Conservation (phyloP, 1,284 basidiomycete genomes). For the Cryptococcus amylolentus region DNA sequence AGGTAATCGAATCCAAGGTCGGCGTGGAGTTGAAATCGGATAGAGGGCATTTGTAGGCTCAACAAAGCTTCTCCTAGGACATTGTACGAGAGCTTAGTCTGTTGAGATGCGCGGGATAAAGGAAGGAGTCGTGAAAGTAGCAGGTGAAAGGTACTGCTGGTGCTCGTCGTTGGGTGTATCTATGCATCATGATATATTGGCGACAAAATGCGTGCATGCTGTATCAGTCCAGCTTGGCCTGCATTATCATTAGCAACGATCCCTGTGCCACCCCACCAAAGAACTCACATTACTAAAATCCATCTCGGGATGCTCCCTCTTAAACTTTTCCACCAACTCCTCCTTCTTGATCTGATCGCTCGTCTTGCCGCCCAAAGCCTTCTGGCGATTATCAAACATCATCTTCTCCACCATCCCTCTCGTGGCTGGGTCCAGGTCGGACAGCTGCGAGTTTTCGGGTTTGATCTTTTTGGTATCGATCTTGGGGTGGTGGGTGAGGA, state of each 20-base stretch:
- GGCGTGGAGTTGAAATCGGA: too few species aligned
- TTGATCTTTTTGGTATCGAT: constrained; percentile 96
- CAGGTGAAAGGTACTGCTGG: too few species aligned
- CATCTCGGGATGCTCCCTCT: constrained; percentile 83
- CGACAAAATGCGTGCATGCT: too few species aligned
- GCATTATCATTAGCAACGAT: not conserved
- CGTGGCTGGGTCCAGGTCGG: constrained; percentile 74
- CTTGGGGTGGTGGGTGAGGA: constrained; percentile 90
- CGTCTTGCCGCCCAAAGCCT: constrained; percentile 94
- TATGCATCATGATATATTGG: too few species aligned
- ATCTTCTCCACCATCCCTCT: constrained; percentile 99
- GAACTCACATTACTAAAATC: constrained; percentile 82
- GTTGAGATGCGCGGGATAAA: too few species aligned
- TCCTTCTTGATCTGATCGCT: constrained; percentile 85
- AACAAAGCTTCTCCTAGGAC: too few species aligned
- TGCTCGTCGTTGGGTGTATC: too few species aligned
- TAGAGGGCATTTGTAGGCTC: too few species aligned
- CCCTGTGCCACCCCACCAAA: not conserved
- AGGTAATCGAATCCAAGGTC: too few species aligned
- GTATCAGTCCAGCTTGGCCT: constrained; percentile 16
- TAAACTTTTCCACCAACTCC: constrained; percentile 86
- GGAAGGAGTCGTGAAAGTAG: too few species aligned
- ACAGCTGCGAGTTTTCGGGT: constrained; percentile 85
- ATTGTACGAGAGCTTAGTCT: too few species aligned
- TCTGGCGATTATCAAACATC: constrained; percentile 67